Evolutionary conservation across 1,139 yeast species (phyloP), one percentile per base, ranked within the genome.

Genomic region (Suhomyces bribrorum): DNA sequence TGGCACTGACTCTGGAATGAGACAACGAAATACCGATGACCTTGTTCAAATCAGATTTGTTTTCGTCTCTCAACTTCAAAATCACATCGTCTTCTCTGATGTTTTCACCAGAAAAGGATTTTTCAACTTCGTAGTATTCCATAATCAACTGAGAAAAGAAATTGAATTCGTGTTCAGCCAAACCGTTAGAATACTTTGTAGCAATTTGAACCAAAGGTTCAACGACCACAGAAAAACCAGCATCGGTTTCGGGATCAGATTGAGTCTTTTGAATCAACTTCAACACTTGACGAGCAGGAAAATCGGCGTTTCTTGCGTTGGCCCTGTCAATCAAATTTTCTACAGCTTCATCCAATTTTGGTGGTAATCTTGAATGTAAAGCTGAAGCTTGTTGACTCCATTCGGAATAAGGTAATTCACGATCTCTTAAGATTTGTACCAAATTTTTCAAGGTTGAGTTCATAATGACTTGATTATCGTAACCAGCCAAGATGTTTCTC

Each of bases 381-480:
- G 97, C 97, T 45, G 96, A 87, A 27, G 86, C 81, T 49, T 83
- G 86, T 54, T 79, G 77, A 41, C 68, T 71, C 98, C 98, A 92
- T 68, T 89, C 96, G 25, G 96, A 86, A 62, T 79, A 92, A 33
- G 99, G 99, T 56, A 92, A 75, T 40, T 85, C 84, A 36, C 81
- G 84, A 56, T 87, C 79, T 58, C 85, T 80, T 65, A 94, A 74
- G 24, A 86, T 82, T 39, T 77, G 83, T 47, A 83, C 75, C 53
- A 90, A 73, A 46, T 75, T 81, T 56, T 81, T 80, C 55, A 92
- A 76, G 26, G 96, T 85, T 12, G 86, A 71, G 52, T 80, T 83
- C 95, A 92, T 81, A 48, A 90, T 86, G 49, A 88, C 95, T 70
- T 90, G 97, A 65, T 92, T 92, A 61, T 94, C 98, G 58, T 79